These are phyloP conservation scores for Babesia bovis DNA, from an alignment of 169 alveolate species.

Conservation along the genomic window DNA sequence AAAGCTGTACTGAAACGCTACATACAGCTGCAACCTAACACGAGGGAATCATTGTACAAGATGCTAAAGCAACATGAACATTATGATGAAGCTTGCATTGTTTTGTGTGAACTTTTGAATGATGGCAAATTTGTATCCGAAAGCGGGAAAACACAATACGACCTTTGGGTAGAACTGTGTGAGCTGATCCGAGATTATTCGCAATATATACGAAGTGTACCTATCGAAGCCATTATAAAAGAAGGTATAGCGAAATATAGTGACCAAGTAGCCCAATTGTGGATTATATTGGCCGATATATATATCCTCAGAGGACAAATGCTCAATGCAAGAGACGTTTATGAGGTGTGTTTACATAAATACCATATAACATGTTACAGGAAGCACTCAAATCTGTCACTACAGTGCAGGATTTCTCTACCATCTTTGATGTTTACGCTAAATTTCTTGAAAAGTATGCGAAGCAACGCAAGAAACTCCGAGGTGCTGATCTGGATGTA, in stretches of 20 bases:
- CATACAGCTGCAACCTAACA: constrained; percentile 77
- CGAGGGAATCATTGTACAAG: constrained; percentile 79
- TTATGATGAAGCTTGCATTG: constrained; percentile 76
- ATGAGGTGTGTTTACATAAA: constrained; percentile 51
- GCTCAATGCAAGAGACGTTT: constrained; percentile 83
- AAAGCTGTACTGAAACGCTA: constrained; percentile 80
- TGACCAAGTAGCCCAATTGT: constrained; percentile 86
- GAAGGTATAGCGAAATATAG: constrained; percentile 83
- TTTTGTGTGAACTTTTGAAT: constrained; percentile 77
- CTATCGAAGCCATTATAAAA: constrained; percentile 79
- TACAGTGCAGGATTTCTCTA: constrained; percentile 87
- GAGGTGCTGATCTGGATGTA: constrained; percentile 44
- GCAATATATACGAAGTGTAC: constrained; percentile 52
- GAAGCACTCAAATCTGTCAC: constrained; percentile 84
- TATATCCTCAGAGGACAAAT: constrained; percentile 78
- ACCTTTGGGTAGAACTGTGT: constrained; percentile 80
- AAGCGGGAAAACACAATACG: constrained; percentile 78
- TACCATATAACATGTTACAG: constrained; percentile 28
- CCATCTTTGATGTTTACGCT: constrained; percentile 84
- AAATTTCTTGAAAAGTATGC: constrained; percentile 83
- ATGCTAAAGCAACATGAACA: constrained; percentile 66
- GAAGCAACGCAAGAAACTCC: constrained; percentile 57
- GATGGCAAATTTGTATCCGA: constrained; percentile 78
- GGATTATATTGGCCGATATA: constrained; percentile 86
- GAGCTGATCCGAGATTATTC: constrained; percentile 82